Evolutionary conservation across 345 rosid species (phyloP).

Genomic region (Pelargonium nanum): DNA sequence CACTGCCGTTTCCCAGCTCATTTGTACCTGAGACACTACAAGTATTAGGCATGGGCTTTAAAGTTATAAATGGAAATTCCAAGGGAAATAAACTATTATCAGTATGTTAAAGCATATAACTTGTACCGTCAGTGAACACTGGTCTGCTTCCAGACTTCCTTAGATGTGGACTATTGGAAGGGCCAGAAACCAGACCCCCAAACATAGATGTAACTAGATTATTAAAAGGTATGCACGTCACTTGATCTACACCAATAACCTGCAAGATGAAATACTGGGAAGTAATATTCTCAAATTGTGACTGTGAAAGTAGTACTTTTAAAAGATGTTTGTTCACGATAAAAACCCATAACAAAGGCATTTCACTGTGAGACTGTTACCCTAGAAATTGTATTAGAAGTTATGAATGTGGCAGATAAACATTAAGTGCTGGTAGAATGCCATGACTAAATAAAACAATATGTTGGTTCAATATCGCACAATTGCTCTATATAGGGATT

Average conservation of each 20-base stretch:
- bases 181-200: slow-evolving; percentile 42
- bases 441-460: not conserved
- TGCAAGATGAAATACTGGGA: not conserved
- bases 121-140: slow-evolving; percentile 46
- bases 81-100: not conserved
- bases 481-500: not conserved
- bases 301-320: not conserved
- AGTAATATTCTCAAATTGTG: not conserved
- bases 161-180: slow-evolving; percentile 59
- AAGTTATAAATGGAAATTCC: not conserved
- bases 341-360: not conserved
- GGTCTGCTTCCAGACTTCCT: slow-evolving; percentile 82
- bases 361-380: too few relatives aligned
- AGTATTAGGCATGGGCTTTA: slow-evolving; percentile 5
- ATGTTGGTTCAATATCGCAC: not conserved
- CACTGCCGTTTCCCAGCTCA: slow-evolving; percentile 44
- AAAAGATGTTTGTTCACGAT: not conserved
- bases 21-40: slow-evolving; percentile 21
- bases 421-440: not conserved
- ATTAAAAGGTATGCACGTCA: not conserved
- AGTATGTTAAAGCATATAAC: slow-evolving; percentile 20
- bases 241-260: not conserved
- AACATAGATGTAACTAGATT: slow-evolving; percentile 40
- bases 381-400: not conserved
- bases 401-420: not conserved